Evolutionary conservation across 768 basidiomycete species (phyloP).

Genomic region (Suillus spraguei): DNA sequence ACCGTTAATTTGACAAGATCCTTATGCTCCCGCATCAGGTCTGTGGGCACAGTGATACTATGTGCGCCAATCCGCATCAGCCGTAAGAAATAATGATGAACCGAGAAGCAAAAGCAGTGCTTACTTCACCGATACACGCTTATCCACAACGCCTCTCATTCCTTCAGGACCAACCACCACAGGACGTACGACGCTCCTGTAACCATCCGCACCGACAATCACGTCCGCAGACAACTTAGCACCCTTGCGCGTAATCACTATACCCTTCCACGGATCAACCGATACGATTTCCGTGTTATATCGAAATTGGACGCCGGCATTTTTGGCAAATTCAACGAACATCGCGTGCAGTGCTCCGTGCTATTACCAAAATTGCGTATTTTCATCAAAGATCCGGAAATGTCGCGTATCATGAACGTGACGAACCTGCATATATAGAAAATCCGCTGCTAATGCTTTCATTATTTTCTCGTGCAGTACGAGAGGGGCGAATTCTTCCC

Average conservation of each 20-base stretch:
- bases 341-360: slow-evolving; percentile 54
- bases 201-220: slow-evolving; percentile 64
- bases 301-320: slow-evolving; percentile 49
- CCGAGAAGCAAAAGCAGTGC: neutral
- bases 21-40: slow-evolving; percentile 20
- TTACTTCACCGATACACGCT: slow-evolving; percentile 20
- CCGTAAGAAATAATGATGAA: neutral
- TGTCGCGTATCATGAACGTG: neutral
- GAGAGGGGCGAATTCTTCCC: slow-evolving; percentile 45
- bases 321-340: slow-evolving; percentile 47
- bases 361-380: slow-evolving; percentile 27
- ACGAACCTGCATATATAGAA: slow-evolving; percentile 48
- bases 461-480: slow-evolving; percentile 47
- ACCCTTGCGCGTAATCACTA: slow-evolving; percentile 40
- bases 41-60: slow-evolving; percentile 22
- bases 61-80: neutral
- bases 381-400: neutral
- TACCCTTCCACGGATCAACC: slow-evolving; percentile 33
- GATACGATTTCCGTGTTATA: slow-evolving; percentile 42
- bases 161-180: slow-evolving; percentile 31
- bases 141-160: slow-evolving; percentile 14
- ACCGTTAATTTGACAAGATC: slow-evolving; percentile 20
- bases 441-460: slow-evolving; percentile 46
- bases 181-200: slow-evolving; percentile 42
- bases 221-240: slow-evolving; percentile 49